Percentiles rank a stretch among this genome's conserved stretches.
These are phyloP conservation scores for Ceratocystis cacaofunesta DNA, from an alignment of 2,329 filamentous ascomycete species.

Conservation along the genomic window DNA sequence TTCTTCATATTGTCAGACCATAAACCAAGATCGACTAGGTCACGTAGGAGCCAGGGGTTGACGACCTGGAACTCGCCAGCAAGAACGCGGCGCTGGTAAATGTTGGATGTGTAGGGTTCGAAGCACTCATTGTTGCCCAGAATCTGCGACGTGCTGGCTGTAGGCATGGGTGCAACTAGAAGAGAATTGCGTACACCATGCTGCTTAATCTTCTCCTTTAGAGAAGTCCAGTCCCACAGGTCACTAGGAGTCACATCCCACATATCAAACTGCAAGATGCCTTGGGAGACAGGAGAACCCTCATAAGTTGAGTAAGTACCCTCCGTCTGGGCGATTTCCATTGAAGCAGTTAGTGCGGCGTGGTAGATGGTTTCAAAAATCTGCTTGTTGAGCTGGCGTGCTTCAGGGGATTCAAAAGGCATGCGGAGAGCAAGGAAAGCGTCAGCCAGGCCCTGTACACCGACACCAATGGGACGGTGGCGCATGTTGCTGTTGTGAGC, in stretches of 20 bases:
- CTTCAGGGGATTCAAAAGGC: constrained; percentile 93
- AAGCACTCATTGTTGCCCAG: constrained; percentile 99
- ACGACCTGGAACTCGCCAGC: constrained; percentile 99
- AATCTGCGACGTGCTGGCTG: constrained; percentile 92
- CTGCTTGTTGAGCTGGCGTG: constrained; percentile 85
- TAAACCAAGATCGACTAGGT: constrained; percentile 90
- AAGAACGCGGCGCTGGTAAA: constrained; percentile 94
- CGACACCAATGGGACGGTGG: constrained; percentile 87
- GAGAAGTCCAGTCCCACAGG: constrained; percentile 86
- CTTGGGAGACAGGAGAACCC: constrained; percentile 86
- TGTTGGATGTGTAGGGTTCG: constrained; percentile 98
- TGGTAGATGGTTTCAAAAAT: constrained; percentile 99
- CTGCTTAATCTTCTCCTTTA: constrained; percentile 85
- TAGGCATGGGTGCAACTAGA: constrained; percentile 93
- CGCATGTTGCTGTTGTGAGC: constrained; percentile 94
- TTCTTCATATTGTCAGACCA: constrained; percentile 99
- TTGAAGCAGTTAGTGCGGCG: constrained; percentile 76
- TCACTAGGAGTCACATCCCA: constrained; percentile 88
- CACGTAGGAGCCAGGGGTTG: constrained; percentile 96
- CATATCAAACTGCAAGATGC: constrained; percentile 96
- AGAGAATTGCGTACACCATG: constrained; percentile 91
- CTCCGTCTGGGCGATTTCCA: constrained; percentile 67
- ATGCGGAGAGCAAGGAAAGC: constrained; percentile 92
- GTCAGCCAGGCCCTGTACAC: constrained; percentile 95
- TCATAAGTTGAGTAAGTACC: constrained; percentile 83